Percentiles rank a stretch among this genome's conserved stretches.
Evolutionary conservation across 495 filamentous ascomycete species (phyloP).

Genomic region (Hypoxylon crocopeplum): DNA sequence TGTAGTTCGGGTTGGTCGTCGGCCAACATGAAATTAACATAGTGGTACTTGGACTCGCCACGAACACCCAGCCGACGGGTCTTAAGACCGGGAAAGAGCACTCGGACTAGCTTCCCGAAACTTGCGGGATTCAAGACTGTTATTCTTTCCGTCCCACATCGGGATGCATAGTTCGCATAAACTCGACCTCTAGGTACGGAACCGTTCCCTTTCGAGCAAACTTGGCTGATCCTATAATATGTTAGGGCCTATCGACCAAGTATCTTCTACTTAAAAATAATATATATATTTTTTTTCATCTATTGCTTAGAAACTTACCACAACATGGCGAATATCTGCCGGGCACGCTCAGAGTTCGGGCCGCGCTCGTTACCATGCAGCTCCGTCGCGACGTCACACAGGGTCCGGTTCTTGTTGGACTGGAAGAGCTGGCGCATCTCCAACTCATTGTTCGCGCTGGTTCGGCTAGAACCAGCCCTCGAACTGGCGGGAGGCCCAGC

Average conservation of each 20-base stretch:
- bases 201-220: conserved; percentile 78
- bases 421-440: conserved; percentile 87
- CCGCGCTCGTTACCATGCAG: conserved; percentile 66
- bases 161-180: conserved; percentile 89
- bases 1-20: conserved; percentile 63
- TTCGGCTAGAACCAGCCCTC: conserved; percentile 68
- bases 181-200: conserved; percentile 92
- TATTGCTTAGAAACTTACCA: conserved; percentile 67
- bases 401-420: conserved; percentile 72
- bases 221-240: conserved; percentile 74
- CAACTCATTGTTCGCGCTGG: conserved; percentile 85
- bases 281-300: not conserved
- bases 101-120: conserved; percentile 95
- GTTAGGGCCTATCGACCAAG: conserved; percentile 11
- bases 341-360: conserved; percentile 88
- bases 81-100: conserved; percentile 93
- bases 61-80: conserved; percentile 90
- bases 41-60: conserved; percentile 98
- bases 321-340: conserved; percentile 97
- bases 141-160: conserved; percentile 90
- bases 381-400: conserved; percentile 85
- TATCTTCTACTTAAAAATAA: no score
- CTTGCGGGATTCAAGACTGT: conserved; percentile 94
- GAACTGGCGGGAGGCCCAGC: conserved; percentile 43
- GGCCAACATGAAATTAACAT: conserved; percentile 81